Base-by-base conservation (phyloP, 164 flowering plant genomes). In the Vitis rupestris region DNA sequence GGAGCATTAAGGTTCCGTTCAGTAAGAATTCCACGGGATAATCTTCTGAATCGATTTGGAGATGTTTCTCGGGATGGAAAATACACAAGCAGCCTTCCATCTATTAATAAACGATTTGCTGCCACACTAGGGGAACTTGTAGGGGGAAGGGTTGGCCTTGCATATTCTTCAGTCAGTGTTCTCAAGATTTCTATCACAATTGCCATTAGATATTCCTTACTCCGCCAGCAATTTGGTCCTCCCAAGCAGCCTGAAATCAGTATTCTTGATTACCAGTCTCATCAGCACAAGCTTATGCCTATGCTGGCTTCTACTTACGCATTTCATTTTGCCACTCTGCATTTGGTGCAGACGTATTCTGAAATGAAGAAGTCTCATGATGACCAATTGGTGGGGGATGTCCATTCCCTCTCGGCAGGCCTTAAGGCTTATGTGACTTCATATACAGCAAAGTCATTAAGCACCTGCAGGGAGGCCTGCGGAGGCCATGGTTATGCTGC, bases 401-500 rank as follows among this genome's bases (percentile, higher is more conserved):
- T 95, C 12, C 99, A 95, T 83, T 82, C 92, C 3, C 92, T 91
- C 37, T 91, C 98, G 1, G 93, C 98, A 6, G 98, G 99, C 17
- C 89, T 93, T 29, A 95, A 93, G 82, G 88, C 98, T 55, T 93
- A 93, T 74, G 87, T 95, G 63, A 95, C 98, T 52, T 83, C 90
- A 10, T 93, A 83, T 67, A 95, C 98, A 3, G 92, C 94, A 47
- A 93, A 87, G 75, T 86, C 98, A 58, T 70, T 95, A 76, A 90
- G 94, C 68, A 76, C 82, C 37, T 93, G 98, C 72, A 82, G 98
- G 69, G 99, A 93, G 80, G 86, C 99, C 53, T 95, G 98, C 75
- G 99, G 99, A 29, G 99, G 99, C 49, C 98, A 92, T 80, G 99
- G 99, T 2, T 95, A 93, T 82, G 96, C 98, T 70, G 97, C 99